Base-by-base conservation (phyloP, 2,329 filamentous ascomycete species). In the Calonectria naviculata region DNA sequence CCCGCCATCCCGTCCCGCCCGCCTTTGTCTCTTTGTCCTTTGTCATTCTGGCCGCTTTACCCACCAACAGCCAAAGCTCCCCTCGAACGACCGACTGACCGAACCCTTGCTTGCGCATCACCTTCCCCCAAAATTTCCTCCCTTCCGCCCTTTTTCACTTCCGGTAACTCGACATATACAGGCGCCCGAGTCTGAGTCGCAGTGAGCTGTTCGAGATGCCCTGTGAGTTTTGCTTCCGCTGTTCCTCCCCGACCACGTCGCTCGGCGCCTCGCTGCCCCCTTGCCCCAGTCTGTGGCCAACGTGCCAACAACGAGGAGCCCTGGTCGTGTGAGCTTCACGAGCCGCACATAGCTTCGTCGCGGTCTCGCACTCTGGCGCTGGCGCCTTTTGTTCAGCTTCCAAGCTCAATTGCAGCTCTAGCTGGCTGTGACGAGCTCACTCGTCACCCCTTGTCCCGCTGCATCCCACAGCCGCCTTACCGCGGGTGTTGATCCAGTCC, bases 151-250 rank as follows among this genome's bases (percentile, higher is more conserved):
- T 71, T 69, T 60, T 71, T 68, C 74, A 65, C 74, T 64, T 70
- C 63, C 71, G 71, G 68, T 65, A 74, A 67, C 68, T 64, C 61
- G 63, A 72, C 64, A 42, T 67, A 67, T 62, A 72, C 73, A 62
- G 78, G 75, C 73, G 74, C 73, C 65, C 68, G 68, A 62, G 61
- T 61, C 67, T 67, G 67, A 70, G 71, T 74, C 75, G 76, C 74
- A 74, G 70, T 68, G 71, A 76, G 71, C 70, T 77, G 73, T 75
- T 76, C 81, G 77, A 82, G 77, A 83, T 83, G 82, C 82, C 82
- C 73, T 83, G 82, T 83, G 78, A 83, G 82, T 83, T 21, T 58
- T 62, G 34, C 42, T 70, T 65, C 28, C 58, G 6, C 31, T 47
- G 29, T 65, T 36, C 42, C 41, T 66, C 24, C 52, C 58, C 56